These are phyloP conservation scores for Arthrobotrys entomopaga DNA, from an alignment of 2,329 filamentous ascomycete species.

Conservation along the genomic window DNA sequence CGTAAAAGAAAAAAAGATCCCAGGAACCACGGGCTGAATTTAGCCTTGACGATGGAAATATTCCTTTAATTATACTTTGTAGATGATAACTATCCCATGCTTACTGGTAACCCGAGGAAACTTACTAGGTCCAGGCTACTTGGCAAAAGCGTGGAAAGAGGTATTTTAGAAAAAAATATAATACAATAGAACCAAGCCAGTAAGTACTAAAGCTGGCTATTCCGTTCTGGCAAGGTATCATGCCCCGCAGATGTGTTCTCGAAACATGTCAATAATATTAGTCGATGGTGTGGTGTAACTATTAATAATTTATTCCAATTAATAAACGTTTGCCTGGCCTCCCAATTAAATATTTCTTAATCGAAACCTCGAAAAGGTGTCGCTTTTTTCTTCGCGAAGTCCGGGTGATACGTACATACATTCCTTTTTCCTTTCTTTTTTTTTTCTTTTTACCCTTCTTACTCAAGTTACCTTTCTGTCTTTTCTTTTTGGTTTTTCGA, in stretches of 20 bases:
- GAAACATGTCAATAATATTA: slow-evolving; percentile 44
- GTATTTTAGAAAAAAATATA: slow-evolving; percentile 18
- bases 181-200: slow-evolving; percentile 4
- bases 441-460: slow-evolving; percentile 14
- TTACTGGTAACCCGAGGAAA: slow-evolving; percentile 2
- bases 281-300: slow-evolving; percentile 38
- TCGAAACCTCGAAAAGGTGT: slow-evolving; percentile 11
- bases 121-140: slow-evolving; percentile 21
- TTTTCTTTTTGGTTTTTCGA: slow-evolving; percentile 25
- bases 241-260: slow-evolving; percentile 37
- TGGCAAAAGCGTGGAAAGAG: slow-evolving; percentile 22
- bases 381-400: neutral
- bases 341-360: too few relatives aligned
- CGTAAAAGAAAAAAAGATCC: slow-evolving; percentile 2
- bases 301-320: slow-evolving; percentile 30
- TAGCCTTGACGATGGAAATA: slow-evolving; percentile 53
- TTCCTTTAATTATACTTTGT: slow-evolving; percentile 38
- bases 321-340: slow-evolving; percentile 12
- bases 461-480: slow-evolving; percentile 7
- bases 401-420: too few relatives aligned
- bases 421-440: too few relatives aligned
- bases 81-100: slow-evolving; percentile 9
- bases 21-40: slow-evolving; percentile 36
- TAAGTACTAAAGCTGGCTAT: neutral
- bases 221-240: slow-evolving; percentile 44